Evolutionary conservation across 1,139 yeast species (phyloP).

Genomic region (Debaryomycetaceae sp.): DNA sequence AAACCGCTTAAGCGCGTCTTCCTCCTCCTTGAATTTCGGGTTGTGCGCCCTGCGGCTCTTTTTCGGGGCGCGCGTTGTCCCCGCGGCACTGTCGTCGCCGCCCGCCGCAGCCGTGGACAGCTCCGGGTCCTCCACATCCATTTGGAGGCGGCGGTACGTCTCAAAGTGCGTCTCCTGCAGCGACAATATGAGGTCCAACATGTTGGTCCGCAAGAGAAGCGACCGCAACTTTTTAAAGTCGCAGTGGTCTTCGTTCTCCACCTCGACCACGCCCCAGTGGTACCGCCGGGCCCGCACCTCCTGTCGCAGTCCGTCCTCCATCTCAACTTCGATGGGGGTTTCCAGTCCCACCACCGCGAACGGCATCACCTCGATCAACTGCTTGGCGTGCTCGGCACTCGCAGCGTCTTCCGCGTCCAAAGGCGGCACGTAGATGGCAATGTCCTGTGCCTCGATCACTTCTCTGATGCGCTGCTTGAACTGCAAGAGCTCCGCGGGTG

Average conservation of each 20-base stretch:
- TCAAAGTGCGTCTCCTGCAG: constrained; percentile 94
- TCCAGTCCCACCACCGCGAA: constrained; percentile 90
- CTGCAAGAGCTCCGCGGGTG: constrained; percentile 67
- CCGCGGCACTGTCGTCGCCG: constrained; percentile 21
- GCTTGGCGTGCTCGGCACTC: constrained; percentile 71
- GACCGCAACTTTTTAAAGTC: constrained; percentile 90
- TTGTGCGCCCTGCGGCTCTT: constrained; percentile 55
- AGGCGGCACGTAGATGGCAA: constrained; percentile 84
- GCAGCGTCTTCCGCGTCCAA: constrained; percentile 64
- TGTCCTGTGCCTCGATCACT: constrained; percentile 85
- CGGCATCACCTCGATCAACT: constrained; percentile 84
- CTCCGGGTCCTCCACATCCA: constrained; percentile 46
- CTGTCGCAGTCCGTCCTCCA: constrained; percentile 40
- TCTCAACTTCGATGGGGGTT: constrained; percentile 65
- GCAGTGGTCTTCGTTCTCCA: constrained; percentile 91
- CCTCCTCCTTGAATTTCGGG: constrained; percentile 94
- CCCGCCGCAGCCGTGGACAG: constrained; percentile 25
- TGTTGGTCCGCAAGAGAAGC: constrained; percentile 78
- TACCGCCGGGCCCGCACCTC: constrained; percentile 80
- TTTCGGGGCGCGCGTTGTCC: constrained; percentile 11
- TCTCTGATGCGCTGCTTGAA: constrained; percentile 86
- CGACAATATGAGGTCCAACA: constrained; percentile 78
- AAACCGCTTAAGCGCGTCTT: constrained; percentile 83
- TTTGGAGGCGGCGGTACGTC: constrained; percentile 71
- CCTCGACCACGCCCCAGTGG: constrained; percentile 97